Base-by-base conservation (phyloP, 2,329 filamentous ascomycete species). In the Colletotrichum sp. region DNA sequence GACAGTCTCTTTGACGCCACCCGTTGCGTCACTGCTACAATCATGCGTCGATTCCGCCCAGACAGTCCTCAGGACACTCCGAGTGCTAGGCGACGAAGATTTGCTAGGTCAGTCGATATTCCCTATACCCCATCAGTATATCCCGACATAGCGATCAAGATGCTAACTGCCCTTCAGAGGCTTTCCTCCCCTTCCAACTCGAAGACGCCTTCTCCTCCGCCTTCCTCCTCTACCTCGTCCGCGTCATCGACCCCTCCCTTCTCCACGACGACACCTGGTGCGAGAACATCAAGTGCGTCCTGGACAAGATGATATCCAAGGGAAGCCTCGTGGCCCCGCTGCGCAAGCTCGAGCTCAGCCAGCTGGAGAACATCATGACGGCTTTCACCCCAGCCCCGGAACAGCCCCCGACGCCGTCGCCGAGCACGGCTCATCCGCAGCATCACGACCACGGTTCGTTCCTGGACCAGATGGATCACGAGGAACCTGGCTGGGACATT, bases 141-240 rank as follows among this genome's bases (percentile, higher is more conserved):
- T 24, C 34, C 16, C 18, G 75, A 69, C 21, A 74, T 78, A 2
- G 43, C 7, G 78, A 80, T 43, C 21, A 26, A 15, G 2, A n/a
- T n/a, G 57, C 68, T 71, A 13, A 71, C 68, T 1, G 8, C 7
- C 26, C n/a, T 1, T 16, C 43, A 71, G 83, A 84, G 48, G 82
- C 84, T 3, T 86, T 86, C 13, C 28, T 86, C 3, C 85, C 85
- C 0, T 86, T 86, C 15, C 85, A 86, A 58, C 81, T 86, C 13
- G 85, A 86, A 72, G 84, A 85, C 48, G 84, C 85, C 8, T 86
- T 84, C 9, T 86, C 85, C 1, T 86, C 85, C 3, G 83, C 84
- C 0, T 86, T 86, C 43, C 80, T 86, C 2, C 81, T 86, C 4
- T 82, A 85, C 18, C 79, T 86, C 0, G 82, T 86, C 48, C 74